phyloP scores from a whole-genome alignment of 2,329 filamentous ascomycete genomes.

The Pyrenophora seminiperda region DNA sequence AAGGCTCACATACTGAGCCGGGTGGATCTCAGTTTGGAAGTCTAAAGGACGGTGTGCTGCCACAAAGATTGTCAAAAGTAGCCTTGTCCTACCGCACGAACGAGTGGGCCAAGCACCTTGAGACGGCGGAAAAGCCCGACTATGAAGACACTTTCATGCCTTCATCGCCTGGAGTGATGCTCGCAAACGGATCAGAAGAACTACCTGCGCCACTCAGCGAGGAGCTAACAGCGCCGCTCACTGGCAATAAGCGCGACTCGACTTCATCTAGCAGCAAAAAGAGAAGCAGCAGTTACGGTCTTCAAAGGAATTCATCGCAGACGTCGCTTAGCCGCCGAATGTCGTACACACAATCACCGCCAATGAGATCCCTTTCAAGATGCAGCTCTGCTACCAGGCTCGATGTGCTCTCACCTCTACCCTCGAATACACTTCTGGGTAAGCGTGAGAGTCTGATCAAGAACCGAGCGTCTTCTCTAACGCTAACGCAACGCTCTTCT shows the following conservation, averaged over 20 bases:
- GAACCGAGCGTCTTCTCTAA: conserved; percentile 47
- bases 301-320: conserved; percentile 21
- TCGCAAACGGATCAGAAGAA: conserved; percentile 54
- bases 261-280: conserved; percentile 32
- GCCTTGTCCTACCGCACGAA: conserved; percentile 87
- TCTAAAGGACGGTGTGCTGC: conserved; percentile 60
- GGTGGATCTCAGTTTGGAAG: conserved; percentile 52
- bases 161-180: conserved; percentile 50
- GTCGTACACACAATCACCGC: conserved; percentile 25
- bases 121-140: conserved; percentile 73
- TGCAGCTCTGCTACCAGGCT: conserved; percentile 23
- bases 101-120: conserved; percentile 93
- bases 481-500: conserved; percentile 42
- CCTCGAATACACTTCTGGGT: conserved; percentile 57
- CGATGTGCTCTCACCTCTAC: conserved; percentile 34
- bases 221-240: conserved; percentile 32
- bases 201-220: conserved; percentile 57
- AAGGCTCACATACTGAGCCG: conserved; percentile 33
- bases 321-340: conserved; percentile 20
- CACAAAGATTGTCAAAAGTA: conserved; percentile 73
- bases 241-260: conserved; percentile 27
- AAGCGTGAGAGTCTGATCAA: conserved; percentile 60
- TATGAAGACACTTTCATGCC: conserved; percentile 63
- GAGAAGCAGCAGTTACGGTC: conserved; percentile 23
- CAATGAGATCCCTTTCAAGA: conserved; percentile 28